Percentiles rank a stretch among this genome's conserved stretches.
Conservation (phyloP, 2,329 filamentous ascomycete species). For the Boeremia exigua region DNA sequence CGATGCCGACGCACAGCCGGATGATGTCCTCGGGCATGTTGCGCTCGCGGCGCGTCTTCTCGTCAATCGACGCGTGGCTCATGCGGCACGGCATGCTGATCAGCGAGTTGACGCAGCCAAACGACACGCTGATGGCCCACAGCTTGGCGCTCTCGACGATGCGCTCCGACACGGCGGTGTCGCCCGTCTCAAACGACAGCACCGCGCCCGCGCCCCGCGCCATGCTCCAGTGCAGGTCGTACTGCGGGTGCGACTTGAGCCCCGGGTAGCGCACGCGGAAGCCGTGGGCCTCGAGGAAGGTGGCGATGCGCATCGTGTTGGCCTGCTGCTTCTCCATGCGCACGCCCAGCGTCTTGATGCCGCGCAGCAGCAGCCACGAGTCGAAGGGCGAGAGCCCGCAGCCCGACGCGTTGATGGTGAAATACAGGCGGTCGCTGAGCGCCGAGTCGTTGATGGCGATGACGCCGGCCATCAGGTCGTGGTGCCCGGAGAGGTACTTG, state of each 20-base stretch:
- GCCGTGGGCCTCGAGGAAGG: conserved; percentile 87
- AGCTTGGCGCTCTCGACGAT: conserved; percentile 92
- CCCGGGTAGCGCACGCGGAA: conserved; percentile 97
- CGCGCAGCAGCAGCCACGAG: conserved; percentile 92
- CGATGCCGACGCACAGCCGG: conserved; percentile 92
- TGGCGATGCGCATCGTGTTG: conserved; percentile 88
- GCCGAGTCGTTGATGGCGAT: conserved; percentile 85
- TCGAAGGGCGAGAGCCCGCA: conserved; percentile 95
- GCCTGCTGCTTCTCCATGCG: conserved; percentile 98
- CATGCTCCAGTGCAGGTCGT: conserved; percentile 95
- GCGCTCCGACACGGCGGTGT: conserved; percentile 80
- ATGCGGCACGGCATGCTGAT: conserved; percentile 99
- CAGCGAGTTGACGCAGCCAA: conserved; percentile 96
- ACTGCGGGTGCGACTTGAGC: conserved; percentile 92
- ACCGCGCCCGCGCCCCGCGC: conserved; percentile 93
- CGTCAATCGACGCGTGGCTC: conserved; percentile 98
- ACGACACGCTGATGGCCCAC: conserved; percentile 96
- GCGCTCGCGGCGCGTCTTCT: conserved; percentile 73
- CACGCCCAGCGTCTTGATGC: conserved; percentile 94
- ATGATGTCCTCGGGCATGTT: conserved; percentile 98
- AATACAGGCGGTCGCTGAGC: conserved; percentile 89
- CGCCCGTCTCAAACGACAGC: conserved; percentile 93
- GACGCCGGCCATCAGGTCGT: conserved; percentile 98
- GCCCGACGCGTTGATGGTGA: conserved; percentile 95
- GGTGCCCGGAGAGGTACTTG: conserved; percentile 96